Percentiles rank a stretch among this genome's conserved stretches.
These are phyloP conservation scores for Licmophora abbreviata DNA, from an alignment of 108 stramenopile species.

Conservation along the genomic window DNA sequence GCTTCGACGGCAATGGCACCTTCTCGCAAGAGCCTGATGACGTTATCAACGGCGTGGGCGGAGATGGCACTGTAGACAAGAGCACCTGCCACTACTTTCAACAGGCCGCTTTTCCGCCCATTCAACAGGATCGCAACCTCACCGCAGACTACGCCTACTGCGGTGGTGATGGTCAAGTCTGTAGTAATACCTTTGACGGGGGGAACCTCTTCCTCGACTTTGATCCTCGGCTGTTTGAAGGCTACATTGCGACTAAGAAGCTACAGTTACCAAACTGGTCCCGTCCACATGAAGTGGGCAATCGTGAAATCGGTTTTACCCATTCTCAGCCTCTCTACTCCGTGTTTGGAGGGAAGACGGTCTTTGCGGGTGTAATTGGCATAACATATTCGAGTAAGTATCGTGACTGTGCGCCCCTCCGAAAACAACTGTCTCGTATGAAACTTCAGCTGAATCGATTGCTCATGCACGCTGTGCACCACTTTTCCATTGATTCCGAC, in stretches of 20 bases:
- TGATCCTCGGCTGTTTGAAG: constrained; percentile 31
- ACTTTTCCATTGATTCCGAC: too few species aligned
- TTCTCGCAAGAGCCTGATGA: constrained; percentile 19
- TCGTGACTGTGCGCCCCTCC: background rate
- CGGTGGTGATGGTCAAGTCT: constrained; percentile 14
- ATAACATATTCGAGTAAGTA: constrained; percentile 23
- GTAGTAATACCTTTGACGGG: constrained; percentile 29
- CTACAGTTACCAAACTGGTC: constrained; percentile 21
- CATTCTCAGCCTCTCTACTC: constrained; percentile 23
- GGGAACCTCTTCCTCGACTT: constrained; percentile 20
- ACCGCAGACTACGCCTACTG: constrained; percentile 11
- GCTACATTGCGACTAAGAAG: constrained; percentile 28
- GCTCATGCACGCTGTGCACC: too few species aligned
- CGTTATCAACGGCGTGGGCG: constrained; percentile 4
- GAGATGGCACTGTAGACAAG: constrained; percentile 1
- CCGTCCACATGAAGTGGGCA: constrained; percentile 24
- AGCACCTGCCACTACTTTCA: too few species aligned
- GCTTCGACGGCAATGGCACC: constrained; percentile 14
- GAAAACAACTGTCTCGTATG: too few species aligned
- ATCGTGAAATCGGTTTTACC: constrained; percentile 23
- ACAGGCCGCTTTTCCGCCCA: too few species aligned
- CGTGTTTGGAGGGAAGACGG: constrained; percentile 7
- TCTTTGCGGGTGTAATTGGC: constrained; percentile 38
- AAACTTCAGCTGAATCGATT: too few species aligned
- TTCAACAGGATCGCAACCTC: background rate